phyloP scores from a whole-genome alignment of 805 yeast genomes.

The Candida yuanshanica region DNA sequence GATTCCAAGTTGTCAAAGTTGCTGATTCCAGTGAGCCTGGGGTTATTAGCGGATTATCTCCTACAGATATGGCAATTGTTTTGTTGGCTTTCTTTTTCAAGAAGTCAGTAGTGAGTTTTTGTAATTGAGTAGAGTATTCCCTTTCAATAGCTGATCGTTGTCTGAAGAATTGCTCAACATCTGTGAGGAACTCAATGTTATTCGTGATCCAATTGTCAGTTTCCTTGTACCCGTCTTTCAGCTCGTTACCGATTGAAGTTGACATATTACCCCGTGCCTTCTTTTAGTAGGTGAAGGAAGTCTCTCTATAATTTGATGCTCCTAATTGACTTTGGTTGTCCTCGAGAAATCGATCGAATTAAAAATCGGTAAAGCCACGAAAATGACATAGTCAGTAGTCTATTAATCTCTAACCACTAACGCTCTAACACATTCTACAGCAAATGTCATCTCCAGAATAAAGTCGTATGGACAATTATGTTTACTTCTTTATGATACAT shows the following conservation, averaged over 20 bases:
- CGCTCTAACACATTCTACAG: no score
- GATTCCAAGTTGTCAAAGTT: constrained; percentile 84
- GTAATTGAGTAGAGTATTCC: constrained; percentile 70
- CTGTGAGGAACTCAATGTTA: constrained; percentile 70
- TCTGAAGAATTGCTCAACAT: constrained; percentile 75
- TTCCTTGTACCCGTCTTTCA: constrained; percentile 72
- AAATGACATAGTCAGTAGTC: no score
- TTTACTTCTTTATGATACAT: no score
- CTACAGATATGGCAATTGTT: constrained; percentile 71
- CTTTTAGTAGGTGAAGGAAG: no score
- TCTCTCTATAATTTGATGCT: no score
- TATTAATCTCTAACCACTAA: no score
- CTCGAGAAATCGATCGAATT: no score
- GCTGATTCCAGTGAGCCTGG: constrained; percentile 95
- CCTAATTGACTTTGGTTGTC: no score
- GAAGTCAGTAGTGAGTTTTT: constrained; percentile 58
- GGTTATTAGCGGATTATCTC: constrained; percentile 83
- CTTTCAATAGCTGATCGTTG: constrained; percentile 79
- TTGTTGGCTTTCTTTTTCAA: constrained; percentile 70
- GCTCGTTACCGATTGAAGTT: constrained; percentile 54
- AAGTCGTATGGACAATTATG: no score
- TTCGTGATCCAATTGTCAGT: constrained; percentile 75
- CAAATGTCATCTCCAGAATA: no score
- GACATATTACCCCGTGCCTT: no score
- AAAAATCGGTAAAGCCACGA: no score